Percentiles rank a stretch among this genome's conserved stretches.
phyloP scores from a whole-genome alignment of 805 yeast genomes.

The Suhomyces tanzawaensis region DNA sequence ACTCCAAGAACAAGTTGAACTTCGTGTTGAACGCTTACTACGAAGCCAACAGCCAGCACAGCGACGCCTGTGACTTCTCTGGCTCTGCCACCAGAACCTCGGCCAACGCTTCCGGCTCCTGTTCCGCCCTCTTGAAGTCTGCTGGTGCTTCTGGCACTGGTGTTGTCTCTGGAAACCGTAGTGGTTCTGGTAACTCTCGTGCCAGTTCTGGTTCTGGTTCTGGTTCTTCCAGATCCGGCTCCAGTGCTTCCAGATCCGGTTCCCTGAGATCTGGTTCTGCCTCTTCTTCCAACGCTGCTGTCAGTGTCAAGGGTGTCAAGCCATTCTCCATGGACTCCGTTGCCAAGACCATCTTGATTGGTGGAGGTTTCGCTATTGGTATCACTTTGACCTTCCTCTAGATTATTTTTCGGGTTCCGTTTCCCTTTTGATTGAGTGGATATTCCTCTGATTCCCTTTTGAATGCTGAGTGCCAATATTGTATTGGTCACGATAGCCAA shows the following conservation, averaged over 20 bases:
- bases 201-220: constrained; percentile 26
- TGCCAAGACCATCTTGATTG: constrained; percentile 21
- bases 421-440: no score
- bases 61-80: constrained; percentile 36
- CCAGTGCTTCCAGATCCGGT: constrained; percentile 9
- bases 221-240: constrained; percentile 14
- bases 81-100: constrained; percentile 43
- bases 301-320: constrained; percentile 19
- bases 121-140: constrained; percentile 55
- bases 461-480: neutral
- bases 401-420: no score
- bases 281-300: constrained; percentile 15
- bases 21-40: constrained; percentile 41
- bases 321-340: constrained; percentile 14
- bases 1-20: constrained; percentile 34
- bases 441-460: no score
- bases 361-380: constrained; percentile 25
- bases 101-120: constrained; percentile 50
- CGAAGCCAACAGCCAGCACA: constrained; percentile 22
- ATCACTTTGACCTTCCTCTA: constrained; percentile 24
- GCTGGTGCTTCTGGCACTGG: constrained; percentile 76
- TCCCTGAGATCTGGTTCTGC: constrained; percentile 6
- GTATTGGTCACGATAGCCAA: no score
- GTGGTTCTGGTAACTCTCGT: constrained; percentile 26
- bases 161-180: constrained; percentile 37